Evolutionary conservation across 495 filamentous ascomycete species (phyloP), one percentile per base, ranked within the genome.

Genomic region (Aspergillus hancockii): DNA sequence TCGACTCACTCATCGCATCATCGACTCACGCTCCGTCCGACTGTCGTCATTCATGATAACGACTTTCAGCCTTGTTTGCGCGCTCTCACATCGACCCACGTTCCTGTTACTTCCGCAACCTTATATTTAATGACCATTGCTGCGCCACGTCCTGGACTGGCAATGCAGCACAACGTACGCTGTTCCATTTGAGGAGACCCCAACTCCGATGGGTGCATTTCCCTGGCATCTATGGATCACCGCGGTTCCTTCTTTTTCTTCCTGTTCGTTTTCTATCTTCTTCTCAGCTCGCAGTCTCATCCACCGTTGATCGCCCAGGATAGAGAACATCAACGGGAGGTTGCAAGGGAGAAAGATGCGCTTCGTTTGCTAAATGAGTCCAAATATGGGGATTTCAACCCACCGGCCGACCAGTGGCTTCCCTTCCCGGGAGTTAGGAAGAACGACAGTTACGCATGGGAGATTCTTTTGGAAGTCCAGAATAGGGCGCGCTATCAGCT

Each of bases 401-500:
- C 87, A 5, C 59, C 53, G 59, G 70, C 83, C 14, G 72, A 79
- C 60, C 76, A 75, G 60, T 93, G 86, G 78, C 75, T 95, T 58
- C 93, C 95, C 56, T 74, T 93, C 58, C 86, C 88, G 14, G 92
- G 92, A 3, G 83, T 93, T 22, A 81, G 88, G 53, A 75, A 86
- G 57, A 82, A 85, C 36, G 88, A 95, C 69, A 85, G 80, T 31
- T 91, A 86, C 72, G 86, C 83, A 3, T 97, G 92, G 92, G 80
- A 83, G 41, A 60, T 84, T 28, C 71, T 90, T 12, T 71, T 72
- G 1, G 62, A 75, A n/a, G 85, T 84, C 16, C 79, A 84, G 71
- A 64, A 79, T 71, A 69, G 84, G 71, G 79, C 81, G 72, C 71
- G 72, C 55, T 63, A 81, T 66, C 78, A 85, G 61, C 57, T 82